A percentile compares a stretch with the other conserved stretches of the same genome.
Evolutionary conservation across 768 basidiomycete genomes (phyloP).

Genomic region (Suillus plorans): DNA sequence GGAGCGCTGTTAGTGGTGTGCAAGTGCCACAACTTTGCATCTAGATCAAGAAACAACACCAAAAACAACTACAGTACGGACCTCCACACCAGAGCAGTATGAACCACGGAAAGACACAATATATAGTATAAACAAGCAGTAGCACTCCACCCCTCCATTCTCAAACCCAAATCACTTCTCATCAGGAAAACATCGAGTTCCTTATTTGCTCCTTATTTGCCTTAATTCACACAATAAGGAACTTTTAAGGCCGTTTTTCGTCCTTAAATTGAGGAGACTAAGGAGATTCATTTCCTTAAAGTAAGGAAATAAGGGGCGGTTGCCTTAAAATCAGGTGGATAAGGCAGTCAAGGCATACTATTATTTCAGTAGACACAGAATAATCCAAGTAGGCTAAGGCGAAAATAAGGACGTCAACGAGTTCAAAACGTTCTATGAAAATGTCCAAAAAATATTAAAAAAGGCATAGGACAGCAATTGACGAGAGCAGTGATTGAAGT

Average conservation of each 20-base stretch:
- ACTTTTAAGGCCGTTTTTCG: background rate
- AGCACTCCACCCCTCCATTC: too few relatives aligned
- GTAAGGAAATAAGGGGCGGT: background rate
- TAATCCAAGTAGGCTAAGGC: background rate
- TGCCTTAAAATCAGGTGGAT: background rate
- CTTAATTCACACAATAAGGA: background rate
- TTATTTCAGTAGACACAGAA: background rate
- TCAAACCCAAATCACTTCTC: too few relatives aligned
- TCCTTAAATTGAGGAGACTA: background rate
- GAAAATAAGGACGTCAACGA: background rate
- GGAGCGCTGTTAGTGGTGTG: too few relatives aligned
- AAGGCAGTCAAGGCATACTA: background rate
- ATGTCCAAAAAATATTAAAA: background rate
- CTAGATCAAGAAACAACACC: too few relatives aligned
- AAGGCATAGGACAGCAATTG: background rate
- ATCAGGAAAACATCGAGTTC: background rate
- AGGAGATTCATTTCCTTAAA: background rate
- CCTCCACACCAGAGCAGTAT: too few relatives aligned
- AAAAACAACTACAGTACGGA: too few relatives aligned
- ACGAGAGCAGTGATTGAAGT: background rate
- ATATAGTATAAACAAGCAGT: too few relatives aligned
- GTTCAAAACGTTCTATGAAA: background rate
- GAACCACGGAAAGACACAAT: too few relatives aligned
- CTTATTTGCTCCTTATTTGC: background rate
- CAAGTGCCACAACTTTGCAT: too few relatives aligned